Conservation (phyloP, 305 asterid genomes). For the Fraxinus sp. region DNA sequence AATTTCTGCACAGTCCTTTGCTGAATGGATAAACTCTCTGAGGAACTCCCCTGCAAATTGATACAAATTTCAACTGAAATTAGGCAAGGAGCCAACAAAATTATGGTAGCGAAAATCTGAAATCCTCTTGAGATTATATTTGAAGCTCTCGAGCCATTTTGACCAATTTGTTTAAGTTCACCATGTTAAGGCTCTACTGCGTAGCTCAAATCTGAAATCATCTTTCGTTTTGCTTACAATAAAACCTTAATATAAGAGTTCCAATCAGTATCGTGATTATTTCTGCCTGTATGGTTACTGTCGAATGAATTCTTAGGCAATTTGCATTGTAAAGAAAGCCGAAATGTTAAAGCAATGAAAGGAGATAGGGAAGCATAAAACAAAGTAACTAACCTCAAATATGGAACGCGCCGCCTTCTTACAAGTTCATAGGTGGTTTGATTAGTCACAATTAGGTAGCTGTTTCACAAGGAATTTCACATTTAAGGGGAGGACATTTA, state of each 20-base stretch:
- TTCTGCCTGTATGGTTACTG: not conserved
- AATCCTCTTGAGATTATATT: not conserved
- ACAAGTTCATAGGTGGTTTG: constrained; percentile 96
- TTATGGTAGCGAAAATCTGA: not conserved
- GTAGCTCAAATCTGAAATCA: not conserved
- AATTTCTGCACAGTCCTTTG: constrained; percentile 78
- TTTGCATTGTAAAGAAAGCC: not conserved
- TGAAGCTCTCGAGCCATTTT: not conserved
- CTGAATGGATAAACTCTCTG: constrained; percentile 90
- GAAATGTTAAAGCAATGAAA: constrained; percentile 4
- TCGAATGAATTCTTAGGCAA: not conserved
- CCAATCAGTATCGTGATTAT: not conserved
- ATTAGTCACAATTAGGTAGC: constrained; percentile 85
- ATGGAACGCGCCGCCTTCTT: constrained; percentile 73
- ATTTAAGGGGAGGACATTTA: constrained; percentile 10
- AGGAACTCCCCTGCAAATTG: constrained; percentile 66
- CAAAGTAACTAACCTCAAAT: constrained; percentile 60
- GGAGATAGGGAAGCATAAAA: not conserved
- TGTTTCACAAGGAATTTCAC: constrained; percentile 35
- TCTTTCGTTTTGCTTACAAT: not conserved
- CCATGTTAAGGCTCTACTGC: not conserved
- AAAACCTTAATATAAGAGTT: not conserved
- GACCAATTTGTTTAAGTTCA: not conserved
- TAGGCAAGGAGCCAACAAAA: not conserved
- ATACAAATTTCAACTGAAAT: constrained; percentile 21